A percentile compares a stretch with the other conserved stretches of the same genome.
phyloP scores from a whole-genome alignment of 2,329 filamentous ascomycete genomes.

The Pseudogymnoascus pannorum region DNA sequence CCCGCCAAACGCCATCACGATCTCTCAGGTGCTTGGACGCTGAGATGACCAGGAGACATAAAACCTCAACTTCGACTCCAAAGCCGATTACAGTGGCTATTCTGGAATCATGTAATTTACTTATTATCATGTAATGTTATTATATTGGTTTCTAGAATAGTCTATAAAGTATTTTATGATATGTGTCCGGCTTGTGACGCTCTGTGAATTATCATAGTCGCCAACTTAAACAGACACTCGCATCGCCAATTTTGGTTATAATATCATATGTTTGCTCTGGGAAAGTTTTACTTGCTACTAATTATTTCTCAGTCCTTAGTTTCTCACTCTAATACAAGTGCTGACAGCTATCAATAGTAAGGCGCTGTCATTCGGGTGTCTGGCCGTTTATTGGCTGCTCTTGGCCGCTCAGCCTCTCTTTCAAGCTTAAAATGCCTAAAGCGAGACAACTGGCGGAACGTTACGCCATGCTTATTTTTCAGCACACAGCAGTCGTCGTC shows the following conservation, averaged over 20 bases:
- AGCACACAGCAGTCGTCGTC: not conserved
- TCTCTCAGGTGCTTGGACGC: not conserved
- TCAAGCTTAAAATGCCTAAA: not conserved
- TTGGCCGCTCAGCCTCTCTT: not conserved
- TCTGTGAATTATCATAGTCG: not conserved
- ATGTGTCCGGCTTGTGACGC: not conserved
- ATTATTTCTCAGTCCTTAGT: no score
- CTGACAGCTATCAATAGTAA: not conserved
- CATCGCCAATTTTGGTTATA: not conserved
- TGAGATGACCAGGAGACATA: not conserved
- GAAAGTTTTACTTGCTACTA: not conserved
- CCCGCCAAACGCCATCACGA: not conserved
- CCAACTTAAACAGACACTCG: not conserved
- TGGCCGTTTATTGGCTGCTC: not conserved
- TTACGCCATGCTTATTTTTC: conserved; percentile 1
- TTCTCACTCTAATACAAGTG: not conserved
- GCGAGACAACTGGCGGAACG: not conserved
- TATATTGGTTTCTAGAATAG: not conserved
- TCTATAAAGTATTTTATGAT: not conserved
- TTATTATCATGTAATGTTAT: not conserved
- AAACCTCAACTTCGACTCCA: not conserved
- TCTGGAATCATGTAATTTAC: not conserved
- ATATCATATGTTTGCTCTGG: not conserved
- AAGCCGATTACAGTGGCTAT: not conserved
- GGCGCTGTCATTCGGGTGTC: not conserved